Evolutionary conservation across 371 early-diverging fungal genomes (phyloP), one percentile per base, ranked within the genome.

Genomic region (Chytridiales sp.): DNA sequence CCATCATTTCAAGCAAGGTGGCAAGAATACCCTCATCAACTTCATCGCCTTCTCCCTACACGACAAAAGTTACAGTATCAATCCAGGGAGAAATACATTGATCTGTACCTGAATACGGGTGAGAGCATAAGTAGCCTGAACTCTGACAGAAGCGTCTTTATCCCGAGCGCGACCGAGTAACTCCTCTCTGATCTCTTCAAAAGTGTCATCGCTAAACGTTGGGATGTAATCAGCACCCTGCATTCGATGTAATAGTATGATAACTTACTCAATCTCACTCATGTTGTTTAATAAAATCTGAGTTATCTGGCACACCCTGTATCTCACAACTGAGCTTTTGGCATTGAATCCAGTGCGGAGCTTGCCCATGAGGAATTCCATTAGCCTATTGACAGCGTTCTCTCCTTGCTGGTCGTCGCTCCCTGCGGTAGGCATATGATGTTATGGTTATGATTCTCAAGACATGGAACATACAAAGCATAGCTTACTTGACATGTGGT

Each of bases 11-110:
- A 27, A 61, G 34, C 6, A 61, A 21, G 26, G 56, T 32, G n/a
- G 15, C 50, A 51, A 61, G 47, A 40, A 66, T 43, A 8, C 52
- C 41, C 24, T 46, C 51, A 44, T 60, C 66, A 15, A 48, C 17
- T 22, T 66, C 66, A 13, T 66, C 66, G 6, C 56, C 32, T 6
- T 60, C 50, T 27, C 66, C 66, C 57, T 56, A 36, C 21, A 13
- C 9, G 15, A 13, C 11, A 55, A n/a, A 8, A 17, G 6, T 32
- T 13, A n/a, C 9, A 22, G 24, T 8, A 21, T 44, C 21, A 44
- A 22, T n/a, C 8, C 8, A 21, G 8, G 44, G 24, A 17, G 22
- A 4, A 22, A 42, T 13, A 21, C 15, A 22, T 26, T 6, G 27
- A 6, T 17, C 5, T n/a, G 24, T 11, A 55, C 56, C 39, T 59